Base-by-base conservation (phyloP, 257 asterid species). In the Salvia rosmarinus region DNA sequence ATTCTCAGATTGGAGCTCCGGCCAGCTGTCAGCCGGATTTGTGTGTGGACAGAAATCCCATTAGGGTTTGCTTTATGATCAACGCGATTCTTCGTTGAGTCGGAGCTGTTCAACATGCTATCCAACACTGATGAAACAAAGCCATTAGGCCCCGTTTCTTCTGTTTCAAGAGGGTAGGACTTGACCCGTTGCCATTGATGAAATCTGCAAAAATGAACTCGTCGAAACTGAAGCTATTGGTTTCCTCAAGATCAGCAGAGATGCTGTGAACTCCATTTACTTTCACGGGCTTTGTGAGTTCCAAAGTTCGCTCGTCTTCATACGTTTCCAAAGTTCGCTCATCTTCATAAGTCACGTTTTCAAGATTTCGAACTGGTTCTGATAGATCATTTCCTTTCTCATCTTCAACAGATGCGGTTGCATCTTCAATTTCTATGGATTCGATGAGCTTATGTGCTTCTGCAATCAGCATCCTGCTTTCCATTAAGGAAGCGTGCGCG, bases 391-490 rank as follows among this genome's bases (percentile, higher is more conserved):
- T 78, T 21, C 23, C 68, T 4, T 71, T 63, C 67, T 21, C 55
- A 42, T 42, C 55, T 40, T 72, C 77, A 2, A 46, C 54, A 30
- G 72, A 42, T 54, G 59, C 20, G 20, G 37, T 44, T 60, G 78
- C 84, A 59, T 82, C 95, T 58, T 79, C 93, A 19, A 68, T 61
- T 58, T 85, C 86, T 44, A 90, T 84, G 63, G 91, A 87, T 68
- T 75, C 77, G 9, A 93, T 81, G 50, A 83, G 80, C 58, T 72
- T 82, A 57, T 80, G 76, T 25, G 98, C 99, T 79, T 89, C 95
- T 2, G 95, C 83, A 11, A 91, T 91, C 64, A 94, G 88, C 86
- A 57, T 84, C 82, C 89, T 80, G 69, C 97, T 82, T 74, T 94
- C 96, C 55, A 80, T 14, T 17, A 94, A 85, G 0, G 96, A 87